phyloP scores from a whole-genome alignment of 495 filamentous ascomycete genomes.

The Bathelium albidoporum region DNA sequence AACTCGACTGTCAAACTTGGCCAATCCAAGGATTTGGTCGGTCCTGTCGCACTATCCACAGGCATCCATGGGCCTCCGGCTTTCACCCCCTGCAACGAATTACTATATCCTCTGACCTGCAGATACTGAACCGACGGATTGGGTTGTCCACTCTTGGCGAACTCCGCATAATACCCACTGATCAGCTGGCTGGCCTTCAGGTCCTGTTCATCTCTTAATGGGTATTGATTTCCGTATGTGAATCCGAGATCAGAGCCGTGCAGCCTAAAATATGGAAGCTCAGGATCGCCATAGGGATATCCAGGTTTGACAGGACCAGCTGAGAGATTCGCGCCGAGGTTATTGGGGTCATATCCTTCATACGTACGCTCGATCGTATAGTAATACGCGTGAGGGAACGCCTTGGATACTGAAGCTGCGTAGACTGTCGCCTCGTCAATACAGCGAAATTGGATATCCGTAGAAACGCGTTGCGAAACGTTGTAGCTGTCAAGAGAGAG shows the following conservation, averaged over 20 bases:
- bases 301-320: constrained; percentile 21
- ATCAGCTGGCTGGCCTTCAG: constrained; percentile 17
- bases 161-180: constrained; percentile 15
- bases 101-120: constrained; percentile 16
- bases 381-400: constrained; percentile 35
- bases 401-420: constrained; percentile 26
- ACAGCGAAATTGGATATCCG: constrained; percentile 38
- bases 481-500: constrained; percentile 38
- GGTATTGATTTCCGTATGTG: constrained; percentile 19
- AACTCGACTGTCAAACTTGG: constrained; percentile 16
- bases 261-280: constrained; percentile 27
- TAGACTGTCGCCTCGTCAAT: constrained; percentile 39
- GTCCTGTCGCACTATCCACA: constrained; percentile 15
- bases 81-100: constrained; percentile 13
- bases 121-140: constrained; percentile 17
- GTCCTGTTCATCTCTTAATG: constrained; percentile 15
- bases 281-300: constrained; percentile 31
- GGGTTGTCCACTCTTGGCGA: constrained; percentile 17
- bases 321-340: constrained; percentile 26
- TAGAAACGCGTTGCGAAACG: constrained; percentile 33
- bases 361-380: constrained; percentile 37
- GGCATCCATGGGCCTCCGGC: constrained; percentile 11
- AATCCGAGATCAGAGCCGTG: constrained; percentile 24
- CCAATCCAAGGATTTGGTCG: constrained; percentile 16
- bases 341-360: constrained; percentile 34